Evolutionary conservation across 306 rosid species (phyloP).

Genomic region (Sindora glabra): DNA sequence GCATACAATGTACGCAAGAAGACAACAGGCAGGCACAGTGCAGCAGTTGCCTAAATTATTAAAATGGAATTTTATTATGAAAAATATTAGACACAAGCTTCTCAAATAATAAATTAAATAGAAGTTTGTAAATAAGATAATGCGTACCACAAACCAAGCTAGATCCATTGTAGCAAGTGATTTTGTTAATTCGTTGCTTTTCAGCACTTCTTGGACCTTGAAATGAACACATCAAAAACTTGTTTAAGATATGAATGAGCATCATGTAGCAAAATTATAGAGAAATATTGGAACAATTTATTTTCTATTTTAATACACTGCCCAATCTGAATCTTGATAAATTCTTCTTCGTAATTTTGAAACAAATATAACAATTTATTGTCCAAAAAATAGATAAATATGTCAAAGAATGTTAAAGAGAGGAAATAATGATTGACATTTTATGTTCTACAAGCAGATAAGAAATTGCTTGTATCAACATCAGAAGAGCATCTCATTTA

Average conservation of each 20-base stretch:
- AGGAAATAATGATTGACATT: too few relatives aligned
- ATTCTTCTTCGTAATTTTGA: not conserved
- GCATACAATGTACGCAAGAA: conserved; percentile 16
- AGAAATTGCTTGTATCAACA: too few relatives aligned
- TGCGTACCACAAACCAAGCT: conserved; percentile 35
- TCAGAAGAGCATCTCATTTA: too few relatives aligned
- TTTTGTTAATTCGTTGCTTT: conserved; percentile 20
- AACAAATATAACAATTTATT: too few relatives aligned
- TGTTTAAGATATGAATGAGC: not conserved
- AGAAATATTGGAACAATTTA: not conserved
- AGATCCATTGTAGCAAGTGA: conserved; percentile 27
- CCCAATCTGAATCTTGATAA: not conserved
- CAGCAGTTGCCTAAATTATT: conserved; percentile 23
- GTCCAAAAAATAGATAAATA: too few relatives aligned
- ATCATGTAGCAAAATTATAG: not conserved
- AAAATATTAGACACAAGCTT: not conserved
- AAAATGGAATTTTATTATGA: not conserved
- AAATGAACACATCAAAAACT: not conserved
- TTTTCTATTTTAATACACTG: not conserved
- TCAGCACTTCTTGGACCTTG: conserved; percentile 31
- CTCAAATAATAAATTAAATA: too few relatives aligned
- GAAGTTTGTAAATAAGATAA: not conserved
- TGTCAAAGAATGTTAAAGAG: too few relatives aligned
- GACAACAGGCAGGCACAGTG: conserved; percentile 28
- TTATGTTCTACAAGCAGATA: too few relatives aligned